phyloP scores from a whole-genome alignment of 2,329 filamentous ascomycete genomes.

The Verticillium klebahnii region DNA sequence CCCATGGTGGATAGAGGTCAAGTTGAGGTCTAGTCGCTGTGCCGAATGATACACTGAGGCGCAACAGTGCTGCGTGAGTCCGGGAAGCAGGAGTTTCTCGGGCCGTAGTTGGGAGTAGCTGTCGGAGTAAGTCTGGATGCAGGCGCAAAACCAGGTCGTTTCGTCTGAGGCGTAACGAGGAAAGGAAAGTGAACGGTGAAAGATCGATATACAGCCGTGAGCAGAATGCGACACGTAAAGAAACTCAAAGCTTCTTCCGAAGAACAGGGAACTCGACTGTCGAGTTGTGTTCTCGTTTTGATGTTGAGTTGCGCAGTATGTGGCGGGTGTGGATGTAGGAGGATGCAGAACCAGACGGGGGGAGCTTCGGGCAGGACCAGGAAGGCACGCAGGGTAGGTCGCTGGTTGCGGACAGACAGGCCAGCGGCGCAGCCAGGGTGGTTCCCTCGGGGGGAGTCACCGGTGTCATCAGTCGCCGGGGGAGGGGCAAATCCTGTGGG shows the following conservation, averaged over 20 bases:
- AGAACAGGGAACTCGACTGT: constrained; percentile 15
- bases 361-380: not conserved
- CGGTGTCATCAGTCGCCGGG: not conserved
- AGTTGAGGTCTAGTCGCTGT: constrained; percentile 1
- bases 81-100: not conserved
- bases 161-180: not conserved
- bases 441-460: not conserved
- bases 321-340: not conserved
- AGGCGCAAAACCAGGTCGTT: not conserved
- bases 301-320: not conserved
- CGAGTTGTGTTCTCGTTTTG: constrained; percentile 12
- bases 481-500: not conserved
- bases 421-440: too few species aligned
- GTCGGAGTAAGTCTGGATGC: not conserved
- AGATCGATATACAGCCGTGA: not conserved
- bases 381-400: not conserved
- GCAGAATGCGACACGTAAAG: not conserved
- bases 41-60: not conserved
- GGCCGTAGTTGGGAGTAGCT: too few species aligned
- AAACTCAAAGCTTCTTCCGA: constrained; percentile 4
- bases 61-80: not conserved
- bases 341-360: not conserved
- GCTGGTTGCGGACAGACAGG: not conserved
- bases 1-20: constrained; percentile 21
- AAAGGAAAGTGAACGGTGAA: not conserved